Conservation (phyloP, 1,139 yeast genomes). For the Protomyces pachydermus region DNA sequence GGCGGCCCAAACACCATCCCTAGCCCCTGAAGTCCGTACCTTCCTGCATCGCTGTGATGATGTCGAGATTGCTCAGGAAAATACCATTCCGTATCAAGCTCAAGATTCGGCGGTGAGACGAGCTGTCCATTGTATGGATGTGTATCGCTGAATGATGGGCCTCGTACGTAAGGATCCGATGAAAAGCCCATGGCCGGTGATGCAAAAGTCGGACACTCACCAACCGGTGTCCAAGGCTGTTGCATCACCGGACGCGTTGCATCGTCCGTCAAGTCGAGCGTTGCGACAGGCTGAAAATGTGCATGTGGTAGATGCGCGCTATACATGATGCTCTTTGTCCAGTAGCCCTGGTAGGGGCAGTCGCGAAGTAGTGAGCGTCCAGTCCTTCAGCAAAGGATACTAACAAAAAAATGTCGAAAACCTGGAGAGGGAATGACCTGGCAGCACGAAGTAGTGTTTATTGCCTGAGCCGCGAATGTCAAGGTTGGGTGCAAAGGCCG, state of each 20-base stretch:
- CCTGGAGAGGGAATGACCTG: too few relatives aligned
- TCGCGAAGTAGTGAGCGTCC: too few relatives aligned
- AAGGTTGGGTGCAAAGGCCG: constrained; percentile 1
- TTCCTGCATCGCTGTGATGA: background rate
- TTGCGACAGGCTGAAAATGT: background rate
- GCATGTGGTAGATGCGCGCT: too few relatives aligned
- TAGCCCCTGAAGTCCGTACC: too few relatives aligned
- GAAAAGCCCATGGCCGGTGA: background rate
- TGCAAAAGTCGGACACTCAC: background rate
- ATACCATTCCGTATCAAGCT: background rate
- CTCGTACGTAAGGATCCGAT: background rate
- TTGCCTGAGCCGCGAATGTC: background rate
- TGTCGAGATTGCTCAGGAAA: background rate
- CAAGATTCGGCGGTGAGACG: background rate
- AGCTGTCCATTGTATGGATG: background rate
- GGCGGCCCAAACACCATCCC: too few relatives aligned
- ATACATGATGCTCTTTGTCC: too few relatives aligned
- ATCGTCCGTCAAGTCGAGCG: background rate
- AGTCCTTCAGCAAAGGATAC: too few relatives aligned
- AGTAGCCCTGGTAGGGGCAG: too few relatives aligned
- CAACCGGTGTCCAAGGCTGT: background rate
- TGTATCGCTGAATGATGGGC: background rate
- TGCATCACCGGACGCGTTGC: background rate
- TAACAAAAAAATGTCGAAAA: too few relatives aligned
- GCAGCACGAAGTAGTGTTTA: too few relatives aligned